Evolutionary conservation across 1,284 basidiomycete species (phyloP).

Genomic region (Irpex rosettiformis): DNA sequence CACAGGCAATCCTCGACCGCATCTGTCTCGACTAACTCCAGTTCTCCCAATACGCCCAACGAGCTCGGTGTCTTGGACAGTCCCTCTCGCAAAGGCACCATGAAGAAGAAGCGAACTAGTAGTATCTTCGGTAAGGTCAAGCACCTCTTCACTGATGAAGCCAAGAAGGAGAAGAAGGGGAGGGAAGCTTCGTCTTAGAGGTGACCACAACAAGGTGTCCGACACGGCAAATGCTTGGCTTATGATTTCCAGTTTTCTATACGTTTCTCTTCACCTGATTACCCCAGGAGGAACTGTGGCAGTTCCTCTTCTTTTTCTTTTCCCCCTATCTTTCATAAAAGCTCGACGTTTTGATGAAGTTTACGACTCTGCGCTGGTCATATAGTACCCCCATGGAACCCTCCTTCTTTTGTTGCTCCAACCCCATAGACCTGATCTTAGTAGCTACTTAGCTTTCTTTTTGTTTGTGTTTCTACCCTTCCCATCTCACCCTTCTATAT

Average conservation of each 20-base stretch:
- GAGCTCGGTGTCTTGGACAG: slow-evolving; percentile 16
- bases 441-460: not conserved
- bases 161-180: slow-evolving; percentile 11
- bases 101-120: slow-evolving; percentile 24
- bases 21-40: slow-evolving; percentile 17
- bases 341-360: too few species aligned
- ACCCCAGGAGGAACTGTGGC: too few species aligned
- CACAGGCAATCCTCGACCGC: slow-evolving; percentile 22
- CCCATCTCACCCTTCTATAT: not conserved
- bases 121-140: slow-evolving; percentile 30
- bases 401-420: not conserved
- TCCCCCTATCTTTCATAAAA: too few species aligned
- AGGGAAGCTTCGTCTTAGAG: not conserved
- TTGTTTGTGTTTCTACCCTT: not conserved
- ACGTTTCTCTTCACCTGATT: too few species aligned
- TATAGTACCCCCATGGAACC: not conserved
- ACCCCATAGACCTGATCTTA: not conserved
- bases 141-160: slow-evolving; percentile 24
- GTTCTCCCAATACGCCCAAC: slow-evolving; percentile 18
- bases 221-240: not conserved
- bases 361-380: not conserved
- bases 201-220: not conserved
- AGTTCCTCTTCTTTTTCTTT: not conserved
- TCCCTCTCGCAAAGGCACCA: slow-evolving; percentile 15
- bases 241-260: too few species aligned